Evolutionary conservation across 2,329 filamentous ascomycete genomes (phyloP), one percentile per base, ranked within the genome.

Genomic region (Aspergillus oerlinghausenensis): DNA sequence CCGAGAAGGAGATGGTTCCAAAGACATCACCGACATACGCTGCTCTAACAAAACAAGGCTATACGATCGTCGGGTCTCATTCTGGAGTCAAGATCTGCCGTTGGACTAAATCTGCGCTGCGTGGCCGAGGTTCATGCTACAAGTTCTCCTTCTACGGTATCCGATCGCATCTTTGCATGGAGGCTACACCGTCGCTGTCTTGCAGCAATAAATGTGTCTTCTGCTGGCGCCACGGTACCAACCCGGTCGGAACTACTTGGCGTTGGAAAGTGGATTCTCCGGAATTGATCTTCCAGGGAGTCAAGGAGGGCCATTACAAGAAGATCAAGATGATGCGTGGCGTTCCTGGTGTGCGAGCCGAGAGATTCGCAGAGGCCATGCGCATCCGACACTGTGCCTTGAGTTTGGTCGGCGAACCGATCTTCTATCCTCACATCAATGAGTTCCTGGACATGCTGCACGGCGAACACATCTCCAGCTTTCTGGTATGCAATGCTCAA

Each of bases 161-260:
- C 73, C 85, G 89, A 62, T 97, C 92, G 0, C 94, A 99, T 70
- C 88, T 96, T 60, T 99, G 93, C 75, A 99, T 99, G 94, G 93
- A 99, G 76, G 93, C 93, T 1, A 97, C 93, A 0, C 93, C 93
- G 0, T 96, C 92, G 0, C 84, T 99, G 3, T 96, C 91, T 9
- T 99, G 93, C 80, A 94, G 89, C 60, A 97, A 97, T 79, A 97
- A 99, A 74, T 97, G 94, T 73, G 91, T 99, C 63, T 99, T 97
- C 75, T 99, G 93, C 81, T 99, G 93, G 94, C 87, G 94, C 6
- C 94, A 97, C 70, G 94, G 93, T 53, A 97, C 94, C 0, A 99
- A 97, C 71, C 93, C 93, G 0, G 94, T 97, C 0, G 92, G 92
- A 50, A 97, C 94, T 2, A 96, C 89, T 4, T 97, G 94, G 93